Conservation (phyloP, 2,329 filamentous ascomycete species). For the Monosporascus sp. region DNA sequence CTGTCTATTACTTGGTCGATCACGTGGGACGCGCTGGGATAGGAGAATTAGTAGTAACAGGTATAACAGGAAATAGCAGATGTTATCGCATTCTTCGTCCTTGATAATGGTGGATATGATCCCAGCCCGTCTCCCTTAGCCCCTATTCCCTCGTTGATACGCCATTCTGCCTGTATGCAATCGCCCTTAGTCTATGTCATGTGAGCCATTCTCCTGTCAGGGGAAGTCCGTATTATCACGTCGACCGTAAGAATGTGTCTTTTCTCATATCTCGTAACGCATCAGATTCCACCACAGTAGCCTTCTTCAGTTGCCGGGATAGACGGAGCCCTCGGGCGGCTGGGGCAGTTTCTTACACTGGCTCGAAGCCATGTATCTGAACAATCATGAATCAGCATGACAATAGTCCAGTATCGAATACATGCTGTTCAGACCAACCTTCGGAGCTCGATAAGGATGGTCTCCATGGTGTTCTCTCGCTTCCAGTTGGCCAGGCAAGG, state of each 20-base stretch:
- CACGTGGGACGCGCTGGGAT: not conserved
- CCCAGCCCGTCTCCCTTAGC: not conserved
- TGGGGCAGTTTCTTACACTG: conserved; percentile 94
- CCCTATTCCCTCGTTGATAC: not conserved
- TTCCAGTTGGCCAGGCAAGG: conserved; percentile 88
- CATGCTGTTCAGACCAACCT: conserved; percentile 38
- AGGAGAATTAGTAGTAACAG: no score
- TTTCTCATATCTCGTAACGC: not conserved
- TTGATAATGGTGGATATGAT: not conserved
- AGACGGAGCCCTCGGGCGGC: conserved; percentile 72
- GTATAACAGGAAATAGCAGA: no score
- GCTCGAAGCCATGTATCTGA: conserved; percentile 86
- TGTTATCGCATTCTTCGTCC: no score
- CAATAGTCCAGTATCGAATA: not conserved
- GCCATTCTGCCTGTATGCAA: not conserved
- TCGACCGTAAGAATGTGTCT: not conserved
- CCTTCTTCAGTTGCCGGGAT: conserved; percentile 14
- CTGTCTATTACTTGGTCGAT: not conserved
- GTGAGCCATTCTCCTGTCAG: not conserved
- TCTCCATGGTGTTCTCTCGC: conserved; percentile 92
- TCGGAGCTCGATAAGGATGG: conserved; percentile 78
- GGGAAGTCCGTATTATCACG: not conserved
- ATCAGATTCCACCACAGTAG: not conserved
- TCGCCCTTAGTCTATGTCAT: not conserved
- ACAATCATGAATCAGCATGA: conserved; percentile 7